Evolutionary conservation across 345 rosid species (phyloP).

Genomic region (Melaleuca quinquenervia): DNA sequence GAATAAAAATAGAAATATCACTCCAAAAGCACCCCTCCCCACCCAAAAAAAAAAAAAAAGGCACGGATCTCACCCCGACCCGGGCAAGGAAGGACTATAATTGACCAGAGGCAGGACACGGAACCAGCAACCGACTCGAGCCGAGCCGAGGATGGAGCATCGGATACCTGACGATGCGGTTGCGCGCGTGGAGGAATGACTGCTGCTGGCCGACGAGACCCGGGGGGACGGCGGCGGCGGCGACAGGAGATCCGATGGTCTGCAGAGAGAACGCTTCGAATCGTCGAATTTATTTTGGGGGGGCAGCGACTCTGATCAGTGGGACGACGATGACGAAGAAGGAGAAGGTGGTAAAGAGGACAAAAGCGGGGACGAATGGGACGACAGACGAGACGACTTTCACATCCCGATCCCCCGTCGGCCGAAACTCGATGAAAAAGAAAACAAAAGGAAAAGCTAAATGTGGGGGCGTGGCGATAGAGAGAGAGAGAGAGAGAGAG

Average conservation of each 20-base stretch:
- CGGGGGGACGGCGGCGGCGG: not conserved
- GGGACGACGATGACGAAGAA: not conserved
- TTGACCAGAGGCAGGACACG: not conserved
- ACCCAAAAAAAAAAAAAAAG: not conserved
- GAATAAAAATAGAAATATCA: not conserved
- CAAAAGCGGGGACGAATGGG: not conserved
- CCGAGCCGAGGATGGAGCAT: not conserved
- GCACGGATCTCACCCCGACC: not conserved
- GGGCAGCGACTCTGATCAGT: not conserved
- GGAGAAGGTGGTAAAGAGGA: not conserved
- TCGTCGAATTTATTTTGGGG: not conserved
- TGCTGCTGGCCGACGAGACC: not conserved
- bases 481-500: not conserved
- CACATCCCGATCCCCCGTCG: not conserved
- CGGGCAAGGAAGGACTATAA: not conserved
- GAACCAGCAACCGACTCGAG: not conserved
- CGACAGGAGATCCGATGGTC: not conserved
- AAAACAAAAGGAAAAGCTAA: not conserved
- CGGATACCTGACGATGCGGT: constrained; percentile 6
- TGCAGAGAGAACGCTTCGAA: not conserved
- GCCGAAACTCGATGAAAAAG: not conserved
- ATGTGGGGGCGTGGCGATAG: not conserved
- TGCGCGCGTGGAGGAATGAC: not conserved
- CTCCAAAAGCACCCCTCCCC: not conserved
- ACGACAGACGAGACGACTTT: not conserved